Percentiles rank a stretch among this genome's conserved stretches.
These are phyloP conservation scores for Pythium brachiatum DNA, from an alignment of 352 stramenopile genomes.

Conservation along the genomic window DNA sequence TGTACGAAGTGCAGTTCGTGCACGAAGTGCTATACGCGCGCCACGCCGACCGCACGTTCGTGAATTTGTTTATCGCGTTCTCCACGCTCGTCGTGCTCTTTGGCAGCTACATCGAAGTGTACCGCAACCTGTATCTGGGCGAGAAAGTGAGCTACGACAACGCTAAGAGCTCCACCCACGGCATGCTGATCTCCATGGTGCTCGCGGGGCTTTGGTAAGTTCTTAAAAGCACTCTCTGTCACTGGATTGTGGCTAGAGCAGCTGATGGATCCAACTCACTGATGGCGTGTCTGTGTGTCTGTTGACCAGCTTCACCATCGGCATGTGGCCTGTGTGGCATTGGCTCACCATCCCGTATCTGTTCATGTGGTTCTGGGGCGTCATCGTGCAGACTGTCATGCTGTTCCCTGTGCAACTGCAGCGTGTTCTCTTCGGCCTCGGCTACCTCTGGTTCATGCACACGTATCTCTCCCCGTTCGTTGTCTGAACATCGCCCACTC, in stretches of 20 bases:
- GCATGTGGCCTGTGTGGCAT: conserved; percentile 73
- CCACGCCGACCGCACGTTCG: conserved; percentile 45
- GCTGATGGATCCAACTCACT: background rate
- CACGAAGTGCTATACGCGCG: conserved; percentile 52
- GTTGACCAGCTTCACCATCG: conserved; percentile 50
- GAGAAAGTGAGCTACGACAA: conserved; percentile 64
- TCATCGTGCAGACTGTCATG: conserved; percentile 67
- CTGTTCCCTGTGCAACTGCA: conserved; percentile 59
- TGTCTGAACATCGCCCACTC: too few relatives aligned
- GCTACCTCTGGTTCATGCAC: conserved; percentile 79
- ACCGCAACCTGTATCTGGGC: conserved; percentile 50
- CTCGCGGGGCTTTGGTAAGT: conserved; percentile 53
- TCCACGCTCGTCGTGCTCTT: conserved; percentile 56
- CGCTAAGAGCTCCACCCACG: conserved; percentile 62
- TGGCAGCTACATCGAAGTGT: conserved; percentile 70
- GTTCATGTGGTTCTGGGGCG: conserved; percentile 83
- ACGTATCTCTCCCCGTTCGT: conserved; percentile 52
- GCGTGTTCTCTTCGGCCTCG: conserved; percentile 54
- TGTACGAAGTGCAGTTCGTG: conserved; percentile 62
- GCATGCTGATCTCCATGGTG: conserved; percentile 60
- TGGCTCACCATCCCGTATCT: conserved; percentile 74
- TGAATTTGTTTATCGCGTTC: conserved; percentile 52
- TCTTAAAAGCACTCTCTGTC: too few relatives aligned
- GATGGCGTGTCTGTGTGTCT: background rate
- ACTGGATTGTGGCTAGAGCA: background rate